Base-by-base conservation (phyloP, 2,329 filamentous ascomycete species). In the Aplosporella prunicola region DNA sequence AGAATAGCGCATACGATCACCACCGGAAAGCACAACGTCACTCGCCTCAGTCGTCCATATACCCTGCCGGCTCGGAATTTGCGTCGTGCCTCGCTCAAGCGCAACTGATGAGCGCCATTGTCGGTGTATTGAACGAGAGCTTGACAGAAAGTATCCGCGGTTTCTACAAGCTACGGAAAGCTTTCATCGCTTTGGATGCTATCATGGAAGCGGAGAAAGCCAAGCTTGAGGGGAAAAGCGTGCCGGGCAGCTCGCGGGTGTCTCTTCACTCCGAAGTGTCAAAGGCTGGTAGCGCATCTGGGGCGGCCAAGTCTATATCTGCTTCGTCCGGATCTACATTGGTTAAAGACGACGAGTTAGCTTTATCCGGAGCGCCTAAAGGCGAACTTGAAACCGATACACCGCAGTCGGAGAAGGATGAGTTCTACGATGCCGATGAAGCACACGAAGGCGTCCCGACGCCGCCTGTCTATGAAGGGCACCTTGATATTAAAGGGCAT, bases 111-210 rank as follows among this genome's bases (percentile, higher is more conserved):
- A 74, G 76, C 40, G 88, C 88, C 1, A 80, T 98, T 1, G 78
- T 95, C 1, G 85, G 78, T 0, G 84, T 96, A 11, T 65, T 96
- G 49, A 93, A 93, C 47, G 91, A 96, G 64, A 94, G 84, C 55
- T 63, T 96, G 50, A 89, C 88, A 0, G 91, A 96, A 57, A 86
- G 79, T 11, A 75, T 96, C 57, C 86, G 81, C 60, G 86, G 86
- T 5, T 96, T 96, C 53, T 93, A 93, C 55, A 93, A 91, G 60
- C 62, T 96, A 48, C 73, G 89, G 44, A 93, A 93, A 56, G 89
- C 89, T 0, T 96, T 83, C 51, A 66, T 86, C 25, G 81, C 86
- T 0, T 67, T 98, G 3, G 82, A 94, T 51, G 71, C 71, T 8
- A 83, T 98, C 39, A 71, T 88, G 53, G 73, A 82, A 43, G 74